phyloP scores from a whole-genome alignment of 805 yeast species.

The Sugiyamaella valdiviana region DNA sequence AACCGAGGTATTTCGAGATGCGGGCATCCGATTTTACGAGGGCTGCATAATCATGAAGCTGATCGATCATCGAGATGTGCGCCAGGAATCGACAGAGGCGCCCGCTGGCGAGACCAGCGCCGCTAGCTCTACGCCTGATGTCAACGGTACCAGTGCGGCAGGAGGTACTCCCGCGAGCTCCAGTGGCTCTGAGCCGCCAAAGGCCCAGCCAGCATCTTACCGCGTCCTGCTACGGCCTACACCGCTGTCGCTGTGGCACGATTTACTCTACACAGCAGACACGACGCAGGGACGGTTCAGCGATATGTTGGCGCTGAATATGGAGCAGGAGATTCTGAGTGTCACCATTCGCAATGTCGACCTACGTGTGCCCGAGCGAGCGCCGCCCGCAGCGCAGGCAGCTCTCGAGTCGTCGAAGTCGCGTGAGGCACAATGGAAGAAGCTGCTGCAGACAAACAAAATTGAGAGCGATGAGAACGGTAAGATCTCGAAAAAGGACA shows the following conservation, averaged over 20 bases:
- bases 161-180: neutral
- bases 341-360: constrained; percentile 73
- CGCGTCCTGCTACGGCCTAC: constrained; percentile 76
- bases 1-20: constrained; percentile 82
- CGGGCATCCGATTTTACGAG: constrained; percentile 77
- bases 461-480: constrained; percentile 1
- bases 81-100: constrained; percentile 2
- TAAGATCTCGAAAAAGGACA: constrained; percentile 29
- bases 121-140: neutral
- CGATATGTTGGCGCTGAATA: constrained; percentile 67
- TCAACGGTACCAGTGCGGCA: constrained; percentile 2
- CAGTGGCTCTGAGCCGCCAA: constrained; percentile 23
- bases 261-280: constrained; percentile 77
- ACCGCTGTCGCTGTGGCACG: constrained; percentile 75
- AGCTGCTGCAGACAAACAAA: constrained; percentile 2
- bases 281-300: constrained; percentile 60
- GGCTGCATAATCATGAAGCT: constrained; percentile 84
- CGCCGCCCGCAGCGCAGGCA: constrained; percentile 25
- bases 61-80: constrained; percentile 68
- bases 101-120: neutral
- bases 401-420: neutral
- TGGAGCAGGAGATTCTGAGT: constrained; percentile 83
- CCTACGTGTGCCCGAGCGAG: constrained; percentile 52
- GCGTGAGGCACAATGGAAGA: neutral
- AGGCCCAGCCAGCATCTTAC: constrained; percentile 56